Percentiles rank a stretch among this genome's conserved stretches.
Evolutionary conservation across 2,329 filamentous ascomycete genomes (phyloP).

Genomic region (Orbilia oligospora): DNA sequence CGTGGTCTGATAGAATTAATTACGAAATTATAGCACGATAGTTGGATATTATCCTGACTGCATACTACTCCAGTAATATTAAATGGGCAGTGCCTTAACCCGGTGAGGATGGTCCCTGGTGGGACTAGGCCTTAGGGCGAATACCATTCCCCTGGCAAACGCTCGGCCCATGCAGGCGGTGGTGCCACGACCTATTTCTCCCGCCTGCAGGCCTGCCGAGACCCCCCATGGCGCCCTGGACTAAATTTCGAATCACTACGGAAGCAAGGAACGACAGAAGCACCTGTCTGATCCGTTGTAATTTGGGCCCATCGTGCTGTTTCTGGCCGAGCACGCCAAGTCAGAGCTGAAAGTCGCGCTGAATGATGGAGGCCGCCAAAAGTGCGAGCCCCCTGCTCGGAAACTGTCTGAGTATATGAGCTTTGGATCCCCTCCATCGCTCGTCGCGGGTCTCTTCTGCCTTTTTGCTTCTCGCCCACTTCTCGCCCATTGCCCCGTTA

Average conservation of each 20-base stretch:
- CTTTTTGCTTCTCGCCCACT: slow-evolving; percentile 52
- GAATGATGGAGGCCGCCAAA: slow-evolving; percentile 18
- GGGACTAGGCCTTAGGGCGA: slow-evolving; percentile 11
- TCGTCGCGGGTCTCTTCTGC: slow-evolving; percentile 34
- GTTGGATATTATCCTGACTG: neutral
- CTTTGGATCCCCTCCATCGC: slow-evolving; percentile 42
- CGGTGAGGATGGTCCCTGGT: slow-evolving; percentile 41
- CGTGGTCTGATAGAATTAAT: slow-evolving; percentile 39
- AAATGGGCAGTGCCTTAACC: slow-evolving; percentile 35
- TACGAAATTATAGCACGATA: slow-evolving; percentile 44
- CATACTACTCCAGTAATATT: neutral
- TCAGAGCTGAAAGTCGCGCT: slow-evolving; percentile 52
- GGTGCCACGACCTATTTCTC: slow-evolving; percentile 59
- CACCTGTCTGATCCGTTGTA: slow-evolving; percentile 59
- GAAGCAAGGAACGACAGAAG: slow-evolving; percentile 53
- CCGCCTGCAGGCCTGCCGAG: slow-evolving; percentile 41
- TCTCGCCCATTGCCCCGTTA: slow-evolving; percentile 56
- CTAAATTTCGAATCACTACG: slow-evolving; percentile 43
- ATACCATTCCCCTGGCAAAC: slow-evolving; percentile 39
- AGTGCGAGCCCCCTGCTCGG: slow-evolving; percentile 20
- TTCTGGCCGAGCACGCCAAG: slow-evolving; percentile 53
- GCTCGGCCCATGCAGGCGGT: slow-evolving; percentile 33
- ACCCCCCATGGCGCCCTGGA: slow-evolving; percentile 46
- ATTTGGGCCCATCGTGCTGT: slow-evolving; percentile 39
- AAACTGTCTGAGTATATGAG: slow-evolving; percentile 47